A percentile compares a stretch with the other conserved stretches of the same genome.
phyloP scores from a whole-genome alignment of 257 asterid species.

The Cordia subcordata region DNA sequence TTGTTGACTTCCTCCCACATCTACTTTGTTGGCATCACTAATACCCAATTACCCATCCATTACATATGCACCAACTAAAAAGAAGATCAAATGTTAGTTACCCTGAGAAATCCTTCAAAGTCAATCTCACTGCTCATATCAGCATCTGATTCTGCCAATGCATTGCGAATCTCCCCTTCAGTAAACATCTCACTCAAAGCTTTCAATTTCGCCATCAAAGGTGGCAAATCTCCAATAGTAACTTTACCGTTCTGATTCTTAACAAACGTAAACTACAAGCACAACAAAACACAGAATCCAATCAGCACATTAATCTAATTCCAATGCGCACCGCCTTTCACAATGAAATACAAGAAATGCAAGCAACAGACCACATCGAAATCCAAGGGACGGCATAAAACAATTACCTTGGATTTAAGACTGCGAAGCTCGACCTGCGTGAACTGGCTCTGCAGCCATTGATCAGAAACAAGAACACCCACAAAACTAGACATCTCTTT shows the following conservation, averaged over 20 bases:
- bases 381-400: constrained; percentile 1
- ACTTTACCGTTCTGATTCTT: constrained; percentile 78
- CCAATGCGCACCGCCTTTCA: constrained; percentile 15
- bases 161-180: constrained; percentile 64
- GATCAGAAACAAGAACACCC: constrained; percentile 90
- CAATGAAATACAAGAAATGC: not conserved
- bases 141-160: constrained; percentile 46
- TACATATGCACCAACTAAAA: not conserved
- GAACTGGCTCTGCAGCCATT: constrained; percentile 95
- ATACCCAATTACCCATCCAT: not conserved
- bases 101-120: constrained; percentile 94
- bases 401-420: constrained; percentile 72
- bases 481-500: constrained; percentile 66
- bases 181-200: constrained; percentile 43
- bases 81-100: constrained; percentile 17
- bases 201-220: constrained; percentile 64
- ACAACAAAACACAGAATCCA: constrained; percentile 1
- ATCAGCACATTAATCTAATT: constrained; percentile 15
- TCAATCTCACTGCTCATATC: constrained; percentile 61
- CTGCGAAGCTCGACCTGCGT: constrained; percentile 89
- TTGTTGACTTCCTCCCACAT: no score
- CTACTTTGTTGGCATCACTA: no score
- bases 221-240: constrained; percentile 65
- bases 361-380: constrained; percentile 1
- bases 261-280: constrained; percentile 46